A percentile compares a stretch with the other conserved stretches of the same genome.
phyloP scores from a whole-genome alignment of 371 early-diverging fungal species.

The Cokeromyces recurvatus region DNA sequence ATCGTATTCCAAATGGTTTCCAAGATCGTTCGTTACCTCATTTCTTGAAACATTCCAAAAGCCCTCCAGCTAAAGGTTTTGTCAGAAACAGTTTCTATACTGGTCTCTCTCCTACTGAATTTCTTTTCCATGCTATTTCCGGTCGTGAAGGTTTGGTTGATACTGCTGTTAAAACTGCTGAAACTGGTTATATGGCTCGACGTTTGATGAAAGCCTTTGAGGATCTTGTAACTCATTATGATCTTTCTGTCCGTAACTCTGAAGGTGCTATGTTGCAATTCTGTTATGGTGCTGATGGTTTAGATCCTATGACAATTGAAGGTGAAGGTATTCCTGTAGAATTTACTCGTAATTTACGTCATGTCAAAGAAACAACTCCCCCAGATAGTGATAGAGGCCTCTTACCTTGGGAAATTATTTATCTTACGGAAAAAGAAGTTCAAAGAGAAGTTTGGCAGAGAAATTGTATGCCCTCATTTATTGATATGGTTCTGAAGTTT shows the following conservation, averaged over 20 bases:
- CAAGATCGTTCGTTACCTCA: conserved; percentile 97
- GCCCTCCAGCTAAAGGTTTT: conserved; percentile 96
- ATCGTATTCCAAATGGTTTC: conserved; percentile 97
- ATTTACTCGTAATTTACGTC: conserved; percentile 79
- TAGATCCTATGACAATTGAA: conserved; percentile 97
- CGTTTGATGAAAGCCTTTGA: conserved; percentile 99
- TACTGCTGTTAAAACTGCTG: conserved; percentile 99
- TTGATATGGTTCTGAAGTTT: conserved; percentile 52
- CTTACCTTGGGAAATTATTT: conserved; percentile 70
- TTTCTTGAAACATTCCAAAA: conserved; percentile 86
- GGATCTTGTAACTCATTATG: conserved; percentile 94
- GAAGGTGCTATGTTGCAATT: conserved; percentile 95
- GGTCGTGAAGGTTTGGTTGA: conserved; percentile 99
- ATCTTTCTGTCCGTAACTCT: conserved; percentile 94
- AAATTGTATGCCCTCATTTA: conserved; percentile 66
- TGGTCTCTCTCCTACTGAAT: conserved; percentile 96
- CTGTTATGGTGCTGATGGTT: conserved; percentile 96
- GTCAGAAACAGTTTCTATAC: conserved; percentile 96
- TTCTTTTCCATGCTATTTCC: conserved; percentile 99
- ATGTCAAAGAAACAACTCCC: conserved; percentile 42
- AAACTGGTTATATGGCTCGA: conserved; percentile 99
- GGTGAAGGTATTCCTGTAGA: conserved; percentile 89
- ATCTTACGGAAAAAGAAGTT: conserved; percentile 49
- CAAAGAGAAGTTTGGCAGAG: conserved; percentile 50
- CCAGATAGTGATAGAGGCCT: conserved; percentile 36